Evolutionary conservation across 345 rosid genomes (phyloP).

Genomic region (Zanthoxylum bungeanum): DNA sequence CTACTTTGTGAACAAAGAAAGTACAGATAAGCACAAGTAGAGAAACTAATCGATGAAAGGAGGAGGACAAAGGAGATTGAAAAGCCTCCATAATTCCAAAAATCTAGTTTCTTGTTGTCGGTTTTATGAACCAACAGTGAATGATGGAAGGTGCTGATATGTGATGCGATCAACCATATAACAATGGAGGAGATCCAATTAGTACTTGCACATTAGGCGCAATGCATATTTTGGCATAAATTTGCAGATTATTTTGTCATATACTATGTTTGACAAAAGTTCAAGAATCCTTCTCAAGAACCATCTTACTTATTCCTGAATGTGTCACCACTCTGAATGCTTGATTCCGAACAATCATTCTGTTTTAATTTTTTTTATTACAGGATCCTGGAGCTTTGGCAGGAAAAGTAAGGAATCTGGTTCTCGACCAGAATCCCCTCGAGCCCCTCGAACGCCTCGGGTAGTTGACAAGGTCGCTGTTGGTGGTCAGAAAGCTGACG

Average conservation of each 20-base stretch:
- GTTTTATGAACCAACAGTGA: not conserved
- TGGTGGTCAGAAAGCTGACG: conserved; percentile 14
- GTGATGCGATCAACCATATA: not conserved
- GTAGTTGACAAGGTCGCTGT: conserved; percentile 24
- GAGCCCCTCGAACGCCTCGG: conserved; percentile 42
- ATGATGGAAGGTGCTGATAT: not conserved
- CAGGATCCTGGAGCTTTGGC: conserved; percentile 69
- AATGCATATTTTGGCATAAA: not conserved
- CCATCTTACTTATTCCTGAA: not conserved
- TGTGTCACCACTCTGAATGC: not conserved
- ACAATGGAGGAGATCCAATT: not conserved
- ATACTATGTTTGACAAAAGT: not conserved
- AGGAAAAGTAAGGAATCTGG: conserved; percentile 55
- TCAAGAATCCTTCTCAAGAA: not conserved
- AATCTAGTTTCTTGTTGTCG: not conserved
- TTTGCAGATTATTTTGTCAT: not conserved
- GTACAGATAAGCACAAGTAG: too few species aligned
- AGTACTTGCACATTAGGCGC: not conserved
- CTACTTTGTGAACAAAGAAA: not conserved
- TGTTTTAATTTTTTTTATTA: conserved; percentile 10
- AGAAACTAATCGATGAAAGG: not conserved
- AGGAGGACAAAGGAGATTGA: not conserved
- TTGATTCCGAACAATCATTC: not conserved
- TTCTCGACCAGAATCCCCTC: conserved; percentile 43
- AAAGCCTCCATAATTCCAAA: not conserved